Percentiles rank a stretch among this genome's conserved stretches.
These are phyloP conservation scores for Phytopythium chamaehyphon DNA, from an alignment of 352 stramenopile species.

Conservation along the genomic window DNA sequence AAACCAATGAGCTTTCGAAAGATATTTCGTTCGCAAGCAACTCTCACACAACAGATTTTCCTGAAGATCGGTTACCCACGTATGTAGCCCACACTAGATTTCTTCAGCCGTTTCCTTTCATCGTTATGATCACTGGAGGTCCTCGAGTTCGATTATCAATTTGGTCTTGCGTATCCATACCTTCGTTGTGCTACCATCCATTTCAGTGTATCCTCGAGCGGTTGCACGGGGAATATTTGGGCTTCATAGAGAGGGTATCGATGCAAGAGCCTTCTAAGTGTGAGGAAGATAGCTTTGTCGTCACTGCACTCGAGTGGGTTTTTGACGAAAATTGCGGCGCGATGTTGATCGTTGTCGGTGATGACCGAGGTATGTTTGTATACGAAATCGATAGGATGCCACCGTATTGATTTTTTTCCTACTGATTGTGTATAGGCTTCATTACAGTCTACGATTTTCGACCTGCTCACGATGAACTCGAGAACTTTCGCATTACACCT, in stretches of 20 bases:
- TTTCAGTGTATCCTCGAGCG: neutral
- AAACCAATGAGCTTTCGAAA: neutral
- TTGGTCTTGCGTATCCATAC: slow-evolving; percentile 32
- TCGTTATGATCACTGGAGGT: slow-evolving; percentile 30
- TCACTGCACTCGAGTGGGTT: slow-evolving; percentile 18
- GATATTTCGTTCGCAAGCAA: no score
- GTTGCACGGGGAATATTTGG: neutral
- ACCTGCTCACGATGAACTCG: slow-evolving; percentile 1
- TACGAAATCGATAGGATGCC: neutral
- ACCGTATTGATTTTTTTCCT: neutral
- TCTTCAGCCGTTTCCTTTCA: slow-evolving; percentile 37
- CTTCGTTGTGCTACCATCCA: slow-evolving; percentile 12
- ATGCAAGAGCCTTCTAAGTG: slow-evolving; percentile 1
- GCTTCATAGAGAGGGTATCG: no score
- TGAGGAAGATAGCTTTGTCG: slow-evolving; percentile 10
- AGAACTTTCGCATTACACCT: neutral
- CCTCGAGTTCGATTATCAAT: slow-evolving; percentile 22
- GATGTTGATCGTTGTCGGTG: slow-evolving; percentile 30
- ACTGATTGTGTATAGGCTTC: slow-evolving; percentile 13
- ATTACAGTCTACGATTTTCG: slow-evolving; percentile 30
- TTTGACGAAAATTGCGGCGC: slow-evolving; percentile 10
- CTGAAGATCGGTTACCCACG: no score
- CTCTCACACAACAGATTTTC: no score
- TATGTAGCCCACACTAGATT: slow-evolving; percentile 23
- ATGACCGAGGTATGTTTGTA: slow-evolving; percentile 26